Conservation (phyloP, 345 rosid species). For the Eucalyptus regnans region DNA sequence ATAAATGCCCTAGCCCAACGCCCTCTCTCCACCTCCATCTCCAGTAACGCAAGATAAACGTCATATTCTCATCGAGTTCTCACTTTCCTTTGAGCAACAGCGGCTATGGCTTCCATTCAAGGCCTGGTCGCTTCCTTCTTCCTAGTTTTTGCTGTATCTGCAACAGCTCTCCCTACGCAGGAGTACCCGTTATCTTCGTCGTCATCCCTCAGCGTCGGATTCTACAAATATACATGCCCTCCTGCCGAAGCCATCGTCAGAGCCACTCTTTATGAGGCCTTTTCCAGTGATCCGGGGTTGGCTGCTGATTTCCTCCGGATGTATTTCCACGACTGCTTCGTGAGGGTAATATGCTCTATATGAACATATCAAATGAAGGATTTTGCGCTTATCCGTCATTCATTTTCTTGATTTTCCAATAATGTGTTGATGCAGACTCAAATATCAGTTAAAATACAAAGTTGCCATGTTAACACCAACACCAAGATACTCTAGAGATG, state of each 20-base stretch:
- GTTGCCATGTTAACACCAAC: neutral
- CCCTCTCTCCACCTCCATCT: neutral
- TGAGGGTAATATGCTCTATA: neutral
- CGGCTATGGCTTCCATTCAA: neutral
- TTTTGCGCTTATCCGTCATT: neutral
- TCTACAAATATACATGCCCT: constrained; percentile 1
- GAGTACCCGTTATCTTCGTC: neutral
- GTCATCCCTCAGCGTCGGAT: neutral
- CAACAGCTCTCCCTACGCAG: neutral
- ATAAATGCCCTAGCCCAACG: neutral
- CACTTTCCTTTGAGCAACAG: neutral
- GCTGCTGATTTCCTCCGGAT: constrained; percentile 9
- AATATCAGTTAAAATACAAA: neutral
- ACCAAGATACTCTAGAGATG: neutral
- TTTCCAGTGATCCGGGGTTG: neutral
- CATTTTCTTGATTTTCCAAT: neutral
- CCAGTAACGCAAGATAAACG: neutral
- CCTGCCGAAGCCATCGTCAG: constrained; percentile 5
- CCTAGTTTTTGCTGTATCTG: neutral
- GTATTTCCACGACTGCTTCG: constrained; percentile 20
- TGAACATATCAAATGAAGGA: neutral
- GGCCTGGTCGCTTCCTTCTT: neutral
- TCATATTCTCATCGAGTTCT: neutral
- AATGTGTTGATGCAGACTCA: neutral
- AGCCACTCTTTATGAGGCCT: neutral